Evolutionary conservation across 1,284 basidiomycete genomes (phyloP), one percentile per base, ranked within the genome.

Genomic region (Exobasidium rhododendri): DNA sequence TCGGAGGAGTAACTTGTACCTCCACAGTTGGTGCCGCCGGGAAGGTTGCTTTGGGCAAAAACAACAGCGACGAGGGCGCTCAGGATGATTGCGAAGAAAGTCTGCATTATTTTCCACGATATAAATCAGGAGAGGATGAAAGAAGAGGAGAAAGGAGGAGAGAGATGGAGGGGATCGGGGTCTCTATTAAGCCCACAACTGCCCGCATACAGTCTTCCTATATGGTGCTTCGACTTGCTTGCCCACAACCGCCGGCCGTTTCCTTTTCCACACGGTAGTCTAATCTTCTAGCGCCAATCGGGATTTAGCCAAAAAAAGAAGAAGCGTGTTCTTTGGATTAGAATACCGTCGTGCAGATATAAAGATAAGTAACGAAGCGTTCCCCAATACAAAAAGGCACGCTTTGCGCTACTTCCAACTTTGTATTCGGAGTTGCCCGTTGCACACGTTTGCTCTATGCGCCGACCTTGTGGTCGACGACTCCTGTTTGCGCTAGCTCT

Each of bases 1-100:
- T 7, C 7, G 0, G 35, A 54, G 40, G 30, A 26, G 59, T 53
- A 61, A 22, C 22, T 28, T 26, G 30, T 43, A 46, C 59, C 59
- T 45, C 53, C 53, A 31, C 59, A 61, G 51, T 53, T 61, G 13
- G 59, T 61, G 17, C 32, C 32, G 6, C 26, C 32, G 14, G 59
- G 59, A 14, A 61, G 32, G 53, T 29, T 30, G 4, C 3, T 3
- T 14, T 31, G 52, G 35, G 52, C 52, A 30, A 24, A 28, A 17
- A 50, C 47, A 28, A 26, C 24, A 50, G 47, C 47, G 26, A 50
- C 47, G 47, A 28, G 20, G 13, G 26, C 4, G 47, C n/a, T 50
- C 2, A 26, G 20, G 28, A 50, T 2, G 26, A 50, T 20, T n/a
- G 26, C 20, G 4, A 28, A 24, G 24, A 50, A 50, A 14, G 14